Conservation (phyloP, 192 early-diverging fungal genomes). For the Coemansia sp. region DNA sequence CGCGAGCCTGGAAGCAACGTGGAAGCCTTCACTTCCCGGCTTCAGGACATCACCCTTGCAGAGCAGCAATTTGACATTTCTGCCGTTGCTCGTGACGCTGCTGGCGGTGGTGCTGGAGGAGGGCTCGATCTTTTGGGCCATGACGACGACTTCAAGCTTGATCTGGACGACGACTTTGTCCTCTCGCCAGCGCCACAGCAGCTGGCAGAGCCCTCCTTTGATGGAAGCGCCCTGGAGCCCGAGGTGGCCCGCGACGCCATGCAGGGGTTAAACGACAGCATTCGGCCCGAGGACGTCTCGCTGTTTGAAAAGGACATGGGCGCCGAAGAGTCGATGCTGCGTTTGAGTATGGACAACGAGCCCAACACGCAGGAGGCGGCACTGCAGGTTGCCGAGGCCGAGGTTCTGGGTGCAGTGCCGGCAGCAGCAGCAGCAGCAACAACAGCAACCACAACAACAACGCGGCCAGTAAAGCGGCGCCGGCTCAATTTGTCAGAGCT, state of each 20-base stretch:
- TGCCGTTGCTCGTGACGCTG: conserved; percentile 43
- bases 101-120: conserved; percentile 25
- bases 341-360: conserved; percentile 23
- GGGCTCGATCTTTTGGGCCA: conserved; percentile 55
- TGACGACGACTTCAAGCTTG: conserved; percentile 57
- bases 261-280: conserved; percentile 41
- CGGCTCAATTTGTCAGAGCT: conserved; percentile 44
- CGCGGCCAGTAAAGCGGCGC: conserved; percentile 33
- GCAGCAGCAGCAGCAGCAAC: too few species aligned
- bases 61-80: conserved; percentile 56
- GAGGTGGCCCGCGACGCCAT: conserved; percentile 62
- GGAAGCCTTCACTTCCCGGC: conserved; percentile 52
- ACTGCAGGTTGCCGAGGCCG: conserved; percentile 46
- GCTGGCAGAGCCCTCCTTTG: conserved; percentile 17
- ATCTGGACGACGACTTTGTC: conserved; percentile 51
- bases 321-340: conserved; percentile 15
- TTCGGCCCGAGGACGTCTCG: conserved; percentile 32
- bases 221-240: conserved; percentile 51
- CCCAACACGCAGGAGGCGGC: conserved; percentile 43
- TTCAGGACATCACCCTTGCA: conserved; percentile 71
- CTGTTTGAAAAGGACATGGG: conserved; percentile 32
- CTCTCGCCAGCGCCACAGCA: conserved; percentile 36
- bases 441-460: too few species aligned
- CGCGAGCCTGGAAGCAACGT: conserved; percentile 32
- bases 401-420: conserved; percentile 18